phyloP scores from a whole-genome alignment of 2,329 filamentous ascomycete genomes.

The Ustilaginoidea virens region DNA sequence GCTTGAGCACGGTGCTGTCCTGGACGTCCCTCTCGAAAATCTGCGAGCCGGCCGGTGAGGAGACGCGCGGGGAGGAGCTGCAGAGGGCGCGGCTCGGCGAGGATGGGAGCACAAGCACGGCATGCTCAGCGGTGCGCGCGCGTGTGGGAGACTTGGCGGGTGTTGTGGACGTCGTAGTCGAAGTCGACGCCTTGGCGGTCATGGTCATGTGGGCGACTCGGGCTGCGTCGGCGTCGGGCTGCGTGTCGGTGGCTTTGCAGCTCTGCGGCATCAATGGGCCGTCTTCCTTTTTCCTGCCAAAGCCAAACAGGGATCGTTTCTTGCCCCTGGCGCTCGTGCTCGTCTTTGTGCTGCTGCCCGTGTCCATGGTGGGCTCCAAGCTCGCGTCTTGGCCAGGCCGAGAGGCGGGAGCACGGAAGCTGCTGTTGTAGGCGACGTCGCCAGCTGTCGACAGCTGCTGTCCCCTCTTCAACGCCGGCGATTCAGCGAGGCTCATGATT shows the following conservation, averaged over 20 bases:
- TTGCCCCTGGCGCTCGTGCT: slow-evolving; percentile 26
- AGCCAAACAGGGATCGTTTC: slow-evolving; percentile 43
- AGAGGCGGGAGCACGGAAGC: slow-evolving; percentile 16
- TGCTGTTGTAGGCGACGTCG: slow-evolving; percentile 13
- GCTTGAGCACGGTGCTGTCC: slow-evolving; percentile 50
- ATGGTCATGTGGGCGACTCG: slow-evolving; percentile 1
- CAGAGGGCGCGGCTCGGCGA: slow-evolving; percentile 54
- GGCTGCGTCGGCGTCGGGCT: slow-evolving; percentile 10
- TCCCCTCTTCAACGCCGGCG: slow-evolving; percentile 9
- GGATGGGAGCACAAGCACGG: slow-evolving; percentile 32
- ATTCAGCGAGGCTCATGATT: slow-evolving; percentile 16
- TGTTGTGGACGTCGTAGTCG: slow-evolving; percentile 6
- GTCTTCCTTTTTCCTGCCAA: slow-evolving; percentile 44
- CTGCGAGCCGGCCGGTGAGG: slow-evolving; percentile 61
- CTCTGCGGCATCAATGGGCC: slow-evolving; percentile 19
- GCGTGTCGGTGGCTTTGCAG: slow-evolving; percentile 18
- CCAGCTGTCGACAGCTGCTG: slow-evolving; percentile 4
- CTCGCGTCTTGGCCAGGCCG: slow-evolving; percentile 13
- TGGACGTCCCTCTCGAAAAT: slow-evolving; percentile 96
- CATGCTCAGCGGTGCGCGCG: slow-evolving; percentile 18
- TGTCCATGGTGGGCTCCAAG: slow-evolving; percentile 14
- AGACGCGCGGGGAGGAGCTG: slow-evolving; percentile 58
- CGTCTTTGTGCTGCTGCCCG: slow-evolving; percentile 8
- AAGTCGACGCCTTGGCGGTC: too few relatives aligned
- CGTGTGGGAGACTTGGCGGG: slow-evolving; percentile 23